Percentiles rank a stretch among this genome's conserved stretches.
Evolutionary conservation across 305 asterid species (phyloP).

Genomic region (Plantago lanceolata): DNA sequence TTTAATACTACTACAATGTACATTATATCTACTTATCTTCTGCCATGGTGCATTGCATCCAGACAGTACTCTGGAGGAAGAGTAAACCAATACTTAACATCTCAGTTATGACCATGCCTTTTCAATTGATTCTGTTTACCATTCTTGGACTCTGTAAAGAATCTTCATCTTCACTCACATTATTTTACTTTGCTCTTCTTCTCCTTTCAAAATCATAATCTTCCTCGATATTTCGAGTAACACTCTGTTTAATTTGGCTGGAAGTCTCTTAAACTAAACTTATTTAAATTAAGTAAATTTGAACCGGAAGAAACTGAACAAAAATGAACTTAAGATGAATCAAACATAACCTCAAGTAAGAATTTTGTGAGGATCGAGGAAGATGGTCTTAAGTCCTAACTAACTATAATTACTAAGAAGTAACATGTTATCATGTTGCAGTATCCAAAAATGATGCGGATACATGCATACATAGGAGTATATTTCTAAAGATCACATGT

Average conservation of each 20-base stretch:
- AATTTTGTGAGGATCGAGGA: conserved; percentile 2
- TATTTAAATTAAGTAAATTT: no score
- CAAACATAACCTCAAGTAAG: no score
- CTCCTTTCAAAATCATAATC: conserved; percentile 11
- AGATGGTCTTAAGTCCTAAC: background rate
- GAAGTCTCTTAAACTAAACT: no score
- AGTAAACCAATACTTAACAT: conserved; percentile 13
- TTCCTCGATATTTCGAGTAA: conserved; percentile 10
- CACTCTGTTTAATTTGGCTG: no score
- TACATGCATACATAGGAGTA: background rate
- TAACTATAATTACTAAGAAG: background rate
- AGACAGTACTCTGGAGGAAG: conserved; percentile 6
- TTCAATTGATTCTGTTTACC: conserved; percentile 26
- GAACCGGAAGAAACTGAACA: no score
- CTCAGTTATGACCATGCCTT: conserved; percentile 22
- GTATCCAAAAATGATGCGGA: background rate
- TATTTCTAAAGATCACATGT: background rate
- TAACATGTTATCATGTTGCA: background rate
- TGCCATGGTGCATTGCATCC: conserved; percentile 24
- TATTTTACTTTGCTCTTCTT: background rate
- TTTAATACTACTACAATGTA: background rate
- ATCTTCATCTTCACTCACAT: conserved; percentile 28
- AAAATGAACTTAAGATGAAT: no score
- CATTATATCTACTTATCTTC: background rate
- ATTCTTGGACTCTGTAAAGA: conserved; percentile 26